Evolutionary conservation across 2,329 filamentous ascomycete genomes (phyloP).

Genomic region (Microdochium nivale): DNA sequence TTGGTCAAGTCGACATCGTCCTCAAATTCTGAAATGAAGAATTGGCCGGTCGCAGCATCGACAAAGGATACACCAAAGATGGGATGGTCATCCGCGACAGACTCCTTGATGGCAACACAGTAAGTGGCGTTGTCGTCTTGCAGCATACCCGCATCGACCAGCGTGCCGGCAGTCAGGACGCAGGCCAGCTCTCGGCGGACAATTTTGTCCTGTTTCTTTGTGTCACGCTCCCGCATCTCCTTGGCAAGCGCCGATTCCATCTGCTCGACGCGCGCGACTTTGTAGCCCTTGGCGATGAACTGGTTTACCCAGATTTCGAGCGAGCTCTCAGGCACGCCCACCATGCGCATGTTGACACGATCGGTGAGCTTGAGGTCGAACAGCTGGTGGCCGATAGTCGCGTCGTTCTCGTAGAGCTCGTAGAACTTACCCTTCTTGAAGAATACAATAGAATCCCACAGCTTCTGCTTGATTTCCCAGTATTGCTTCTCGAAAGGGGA

Average conservation of each 20-base stretch:
- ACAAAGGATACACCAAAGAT: conserved; percentile 90
- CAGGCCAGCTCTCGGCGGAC: conserved; percentile 86
- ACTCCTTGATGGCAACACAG: conserved; percentile 90
- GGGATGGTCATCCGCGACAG: conserved; percentile 62
- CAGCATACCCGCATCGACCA: conserved; percentile 93
- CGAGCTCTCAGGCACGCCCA: conserved; percentile 91
- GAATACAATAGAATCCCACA: conserved; percentile 96
- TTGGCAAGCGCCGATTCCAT: conserved; percentile 93
- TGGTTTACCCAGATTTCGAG: conserved; percentile 97
- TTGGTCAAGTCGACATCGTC: conserved; percentile 92
- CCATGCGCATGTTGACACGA: conserved; percentile 99
- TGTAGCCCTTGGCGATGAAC: conserved; percentile 96
- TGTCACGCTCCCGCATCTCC: conserved; percentile 92
- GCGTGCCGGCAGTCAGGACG: conserved; percentile 82
- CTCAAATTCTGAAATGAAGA: conserved; percentile 83
- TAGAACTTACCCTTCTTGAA: conserved; percentile 99
- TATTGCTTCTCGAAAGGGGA: conserved; percentile 97
- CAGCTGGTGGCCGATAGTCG: conserved; percentile 88
- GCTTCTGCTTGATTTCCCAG: conserved; percentile 98
- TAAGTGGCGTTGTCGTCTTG: conserved; percentile 97
- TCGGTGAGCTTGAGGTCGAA: conserved; percentile 98
- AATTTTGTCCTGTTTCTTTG: conserved; percentile 78
- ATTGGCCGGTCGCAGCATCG: conserved; percentile 91
- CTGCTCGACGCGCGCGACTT: conserved; percentile 93
- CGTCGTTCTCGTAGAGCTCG: conserved; percentile 95